Evolutionary conservation across 2,329 filamentous ascomycete species (phyloP).

Genomic region (Aspergillus sp.): DNA sequence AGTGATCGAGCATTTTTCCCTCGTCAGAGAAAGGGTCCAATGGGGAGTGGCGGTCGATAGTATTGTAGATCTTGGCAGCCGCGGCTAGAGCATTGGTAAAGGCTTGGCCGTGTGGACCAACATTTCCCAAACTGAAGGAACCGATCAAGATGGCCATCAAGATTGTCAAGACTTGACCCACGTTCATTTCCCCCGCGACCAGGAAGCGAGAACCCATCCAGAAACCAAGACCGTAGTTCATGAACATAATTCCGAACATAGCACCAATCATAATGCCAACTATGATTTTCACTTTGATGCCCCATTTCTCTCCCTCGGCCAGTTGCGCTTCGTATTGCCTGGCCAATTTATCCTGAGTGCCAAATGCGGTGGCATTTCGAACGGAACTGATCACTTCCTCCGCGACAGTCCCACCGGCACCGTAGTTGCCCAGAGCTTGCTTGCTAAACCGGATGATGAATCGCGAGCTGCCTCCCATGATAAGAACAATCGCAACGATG

Average conservation of each 20-base stretch:
- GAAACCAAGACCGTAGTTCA: conserved; percentile 82
- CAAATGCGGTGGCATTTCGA: conserved; percentile 85
- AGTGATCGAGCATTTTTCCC: conserved; percentile 65
- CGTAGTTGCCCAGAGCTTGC: conserved; percentile 69
- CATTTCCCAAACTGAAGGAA: conserved; percentile 81
- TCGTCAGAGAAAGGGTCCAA: conserved; percentile 66
- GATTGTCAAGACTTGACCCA: conserved; percentile 73
- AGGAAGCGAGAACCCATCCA: conserved; percentile 79
- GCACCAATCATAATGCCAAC: conserved; percentile 72
- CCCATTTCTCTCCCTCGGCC: conserved; percentile 63
- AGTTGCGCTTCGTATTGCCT: conserved; percentile 76
- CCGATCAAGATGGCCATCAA: conserved; percentile 89
- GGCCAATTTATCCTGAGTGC: conserved; percentile 87
- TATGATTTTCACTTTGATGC: conserved; percentile 65
- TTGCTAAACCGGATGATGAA: conserved; percentile 80
- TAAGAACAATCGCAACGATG: conserved; percentile 68
- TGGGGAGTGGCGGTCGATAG: conserved; percentile 81
- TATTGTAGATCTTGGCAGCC: conserved; percentile 85
- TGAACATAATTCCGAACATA: conserved; percentile 77
- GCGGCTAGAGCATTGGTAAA: conserved; percentile 79
- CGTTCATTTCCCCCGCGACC: conserved; percentile 53
- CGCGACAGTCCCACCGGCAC: conserved; percentile 75
- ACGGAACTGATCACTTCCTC: conserved; percentile 94
- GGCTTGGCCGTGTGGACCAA: conserved; percentile 77
- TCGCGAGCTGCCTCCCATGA: conserved; percentile 66